phyloP scores from a whole-genome alignment of 352 stramenopile genomes.

The Pythium myriotylum region DNA sequence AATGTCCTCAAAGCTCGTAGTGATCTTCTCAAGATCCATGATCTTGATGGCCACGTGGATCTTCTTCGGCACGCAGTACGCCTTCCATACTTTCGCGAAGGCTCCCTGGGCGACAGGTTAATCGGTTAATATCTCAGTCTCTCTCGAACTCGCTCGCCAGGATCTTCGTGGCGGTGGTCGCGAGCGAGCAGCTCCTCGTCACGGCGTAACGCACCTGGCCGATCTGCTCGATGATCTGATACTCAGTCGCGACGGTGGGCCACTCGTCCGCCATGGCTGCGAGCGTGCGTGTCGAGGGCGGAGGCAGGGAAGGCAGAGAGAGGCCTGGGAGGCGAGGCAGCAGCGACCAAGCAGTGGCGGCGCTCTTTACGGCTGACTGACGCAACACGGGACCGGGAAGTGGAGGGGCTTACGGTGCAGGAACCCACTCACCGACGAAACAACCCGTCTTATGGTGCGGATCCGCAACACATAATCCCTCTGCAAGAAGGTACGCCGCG shows the following conservation, averaged over 20 bases:
- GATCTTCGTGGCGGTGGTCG: too few species aligned
- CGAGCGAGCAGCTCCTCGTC: too few species aligned
- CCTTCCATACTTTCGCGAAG: constrained; percentile 98
- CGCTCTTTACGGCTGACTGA: constrained; percentile 33
- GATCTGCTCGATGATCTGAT: constrained; percentile 91
- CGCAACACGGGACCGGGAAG: constrained; percentile 16
- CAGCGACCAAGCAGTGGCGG: constrained; percentile 8
- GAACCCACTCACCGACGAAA: constrained; percentile 4
- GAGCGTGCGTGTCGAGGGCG: not conserved
- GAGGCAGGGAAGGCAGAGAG: not conserved
- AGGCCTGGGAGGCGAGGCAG: not conserved
- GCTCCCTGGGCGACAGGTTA: constrained; percentile 76
- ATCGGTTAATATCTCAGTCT: not conserved
- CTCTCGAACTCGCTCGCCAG: not conserved
- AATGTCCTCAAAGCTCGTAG: constrained; percentile 93
- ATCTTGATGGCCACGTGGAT: constrained; percentile 97
- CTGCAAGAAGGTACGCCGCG: not conserved
- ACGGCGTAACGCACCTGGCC: constrained; percentile 52
- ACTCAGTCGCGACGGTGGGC: constrained; percentile 81
- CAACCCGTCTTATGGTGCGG: not conserved
- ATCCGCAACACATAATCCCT: not conserved
- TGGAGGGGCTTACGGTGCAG: constrained; percentile 25
- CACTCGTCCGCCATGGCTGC: constrained; percentile 80
- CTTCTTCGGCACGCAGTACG: constrained; percentile 89
- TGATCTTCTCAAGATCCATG: constrained; percentile 99